Evolutionary conservation across 495 filamentous ascomycete genomes (phyloP).

Genomic region (Neurospora intermedia): DNA sequence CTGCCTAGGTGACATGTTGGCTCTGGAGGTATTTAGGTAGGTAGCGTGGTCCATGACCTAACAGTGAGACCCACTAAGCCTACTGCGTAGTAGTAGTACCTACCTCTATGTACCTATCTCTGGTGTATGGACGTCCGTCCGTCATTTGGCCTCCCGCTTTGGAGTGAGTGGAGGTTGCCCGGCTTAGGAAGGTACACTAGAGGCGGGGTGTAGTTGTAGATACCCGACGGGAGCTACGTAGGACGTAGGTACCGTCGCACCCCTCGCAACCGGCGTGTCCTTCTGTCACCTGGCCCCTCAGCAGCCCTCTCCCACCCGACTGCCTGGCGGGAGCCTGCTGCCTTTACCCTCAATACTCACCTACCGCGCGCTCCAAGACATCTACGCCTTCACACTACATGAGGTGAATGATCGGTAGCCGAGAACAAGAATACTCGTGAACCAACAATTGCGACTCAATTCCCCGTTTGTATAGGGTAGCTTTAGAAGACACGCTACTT

Average conservation of each 20-base stretch:
- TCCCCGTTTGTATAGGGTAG: neutral
- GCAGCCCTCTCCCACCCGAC: neutral
- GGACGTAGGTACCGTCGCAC: neutral
- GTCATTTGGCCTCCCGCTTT: no score
- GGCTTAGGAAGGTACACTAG: no score
- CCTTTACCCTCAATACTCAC: neutral
- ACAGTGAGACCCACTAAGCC: neutral
- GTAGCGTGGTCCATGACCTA: neutral
- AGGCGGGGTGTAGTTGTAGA: neutral
- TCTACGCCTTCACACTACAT: neutral
- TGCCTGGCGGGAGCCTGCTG: neutral
- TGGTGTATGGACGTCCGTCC: no score
- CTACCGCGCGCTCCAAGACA: neutral
- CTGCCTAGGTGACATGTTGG: neutral
- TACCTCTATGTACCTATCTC: no score
- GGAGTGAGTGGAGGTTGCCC: no score
- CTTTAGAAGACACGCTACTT: neutral
- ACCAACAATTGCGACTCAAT: neutral
- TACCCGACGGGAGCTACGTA: neutral
- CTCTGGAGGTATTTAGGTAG: neutral
- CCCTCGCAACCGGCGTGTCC: neutral
- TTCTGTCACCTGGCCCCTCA: neutral
- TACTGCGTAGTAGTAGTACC: neutral
- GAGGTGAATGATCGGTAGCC: neutral
- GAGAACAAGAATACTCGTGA: neutral